These are phyloP conservation scores for Scutellaria galericulata DNA, from an alignment of 257 asterid genomes.

Conservation along the genomic window DNA sequence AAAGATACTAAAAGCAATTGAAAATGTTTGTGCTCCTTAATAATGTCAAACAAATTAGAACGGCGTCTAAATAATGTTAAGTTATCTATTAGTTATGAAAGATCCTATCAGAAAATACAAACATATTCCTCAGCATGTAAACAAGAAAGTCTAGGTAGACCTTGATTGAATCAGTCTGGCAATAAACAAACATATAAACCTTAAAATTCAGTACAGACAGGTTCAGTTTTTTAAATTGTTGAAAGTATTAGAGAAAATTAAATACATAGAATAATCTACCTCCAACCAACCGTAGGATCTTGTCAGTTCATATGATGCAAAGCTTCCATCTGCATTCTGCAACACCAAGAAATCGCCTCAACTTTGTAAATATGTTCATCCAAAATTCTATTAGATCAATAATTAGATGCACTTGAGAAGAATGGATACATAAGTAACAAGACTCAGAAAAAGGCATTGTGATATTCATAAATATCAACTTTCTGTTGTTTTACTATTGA, in stretches of 20 bases:
- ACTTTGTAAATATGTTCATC: slow-evolving; percentile 9
- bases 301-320: slow-evolving; percentile 97
- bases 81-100: background rate
- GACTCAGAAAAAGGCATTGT: slow-evolving; percentile 24
- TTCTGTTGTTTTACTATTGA: background rate
- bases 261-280: slow-evolving; percentile 53
- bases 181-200: slow-evolving; percentile 15
- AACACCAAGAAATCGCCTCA: slow-evolving; percentile 45
- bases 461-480: background rate
- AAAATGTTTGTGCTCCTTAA: background rate
- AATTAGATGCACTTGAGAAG: slow-evolving; percentile 16
- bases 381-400: slow-evolving; percentile 5
- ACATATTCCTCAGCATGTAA: no score
- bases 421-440: slow-evolving; percentile 15
- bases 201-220: background rate
- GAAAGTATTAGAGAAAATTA: slow-evolving; percentile 5
- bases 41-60: slow-evolving; percentile 11
- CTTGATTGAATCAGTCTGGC: slow-evolving; percentile 5
- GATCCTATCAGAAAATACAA: no score
- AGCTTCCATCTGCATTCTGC: slow-evolving; percentile 87
- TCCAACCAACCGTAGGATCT: slow-evolving; percentile 99
- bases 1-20: background rate
- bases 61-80: background rate
- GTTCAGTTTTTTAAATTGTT: slow-evolving; percentile 17
- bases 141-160: background rate